These are phyloP conservation scores for Emydomyces testavorans DNA, from an alignment of 2,329 filamentous ascomycete genomes.

Conservation along the genomic window DNA sequence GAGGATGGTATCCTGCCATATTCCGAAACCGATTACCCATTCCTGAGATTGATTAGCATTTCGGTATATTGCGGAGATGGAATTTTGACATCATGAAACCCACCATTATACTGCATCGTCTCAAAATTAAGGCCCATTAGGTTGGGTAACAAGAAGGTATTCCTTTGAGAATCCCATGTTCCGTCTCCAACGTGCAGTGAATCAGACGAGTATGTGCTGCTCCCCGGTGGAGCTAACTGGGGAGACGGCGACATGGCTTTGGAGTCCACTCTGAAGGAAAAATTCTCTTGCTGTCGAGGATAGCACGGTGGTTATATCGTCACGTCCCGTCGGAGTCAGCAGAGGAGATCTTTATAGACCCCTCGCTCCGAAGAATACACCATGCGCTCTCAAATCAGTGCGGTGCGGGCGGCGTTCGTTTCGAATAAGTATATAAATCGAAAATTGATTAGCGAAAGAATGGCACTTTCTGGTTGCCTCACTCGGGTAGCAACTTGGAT, in stretches of 20 bases:
- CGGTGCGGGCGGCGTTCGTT: neutral
- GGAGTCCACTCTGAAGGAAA: neutral
- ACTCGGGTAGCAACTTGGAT: neutral
- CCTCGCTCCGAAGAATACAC: conserved; percentile 34
- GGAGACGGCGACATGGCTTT: conserved; percentile 28
- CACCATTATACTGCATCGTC: conserved; percentile 57
- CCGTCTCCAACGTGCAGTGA: conserved; percentile 55
- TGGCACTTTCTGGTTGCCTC: neutral
- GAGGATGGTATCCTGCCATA: conserved; percentile 46
- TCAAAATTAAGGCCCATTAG: conserved; percentile 54
- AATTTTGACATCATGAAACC: conserved; percentile 14
- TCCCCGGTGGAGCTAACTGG: conserved; percentile 46
- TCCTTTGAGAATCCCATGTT: conserved; percentile 51
- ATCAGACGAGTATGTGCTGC: conserved; percentile 50
- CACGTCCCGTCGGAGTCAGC: conserved; percentile 21
- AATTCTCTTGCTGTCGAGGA: neutral
- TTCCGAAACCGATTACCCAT: conserved; percentile 56
- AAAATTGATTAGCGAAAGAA: neutral
- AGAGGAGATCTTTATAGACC: conserved; percentile 37
- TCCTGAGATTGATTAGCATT: conserved; percentile 31
- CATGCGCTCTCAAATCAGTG: conserved; percentile 26
- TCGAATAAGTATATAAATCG: neutral
- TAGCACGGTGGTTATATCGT: neutral
- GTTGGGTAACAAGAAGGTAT: conserved; percentile 54
- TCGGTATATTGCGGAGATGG: neutral